phyloP scores from a whole-genome alignment of 371 early-diverging fungal genomes.

The Mortierella sp. region DNA sequence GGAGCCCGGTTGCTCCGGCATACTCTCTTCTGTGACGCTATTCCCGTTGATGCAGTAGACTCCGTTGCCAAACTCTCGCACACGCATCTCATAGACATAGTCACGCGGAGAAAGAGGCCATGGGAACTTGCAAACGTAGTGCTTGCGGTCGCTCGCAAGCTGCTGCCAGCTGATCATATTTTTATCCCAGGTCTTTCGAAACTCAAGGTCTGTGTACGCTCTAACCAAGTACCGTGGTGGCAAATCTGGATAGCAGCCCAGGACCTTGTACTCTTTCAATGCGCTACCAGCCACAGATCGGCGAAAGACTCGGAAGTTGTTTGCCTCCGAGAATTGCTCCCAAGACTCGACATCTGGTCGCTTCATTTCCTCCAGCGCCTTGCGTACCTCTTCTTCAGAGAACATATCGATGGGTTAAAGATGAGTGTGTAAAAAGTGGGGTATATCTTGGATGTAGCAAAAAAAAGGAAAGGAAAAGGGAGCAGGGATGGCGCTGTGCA shows the following conservation, averaged over 20 bases:
- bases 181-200: conserved; percentile 60
- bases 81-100: conserved; percentile 57
- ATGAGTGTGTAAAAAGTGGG: neutral
- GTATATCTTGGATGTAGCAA: neutral
- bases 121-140: conserved; percentile 53
- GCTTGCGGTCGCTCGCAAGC: conserved; percentile 35
- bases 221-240: conserved; percentile 30
- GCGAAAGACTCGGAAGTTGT: conserved; percentile 38
- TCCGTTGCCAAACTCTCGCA: conserved; percentile 40
- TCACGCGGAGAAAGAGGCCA: conserved; percentile 63
- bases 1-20: conserved; percentile 54
- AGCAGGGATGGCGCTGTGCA: neutral
- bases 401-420: conserved; percentile 1
- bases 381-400: conserved; percentile 28
- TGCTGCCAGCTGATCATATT: conserved; percentile 55
- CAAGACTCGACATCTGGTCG: conserved; percentile 24
- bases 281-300: conserved; percentile 28
- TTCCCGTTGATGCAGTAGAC: conserved; percentile 59
- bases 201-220: conserved; percentile 54
- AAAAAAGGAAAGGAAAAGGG: neutral
- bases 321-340: conserved; percentile 36
- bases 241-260: conserved; percentile 37
- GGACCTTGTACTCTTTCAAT: conserved; percentile 46
- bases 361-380: conserved; percentile 29
- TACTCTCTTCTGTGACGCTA: conserved; percentile 45